Evolutionary conservation across 2,329 filamentous ascomycete species (phyloP).

Genomic region (Microdochium trichocladiopsis): DNA sequence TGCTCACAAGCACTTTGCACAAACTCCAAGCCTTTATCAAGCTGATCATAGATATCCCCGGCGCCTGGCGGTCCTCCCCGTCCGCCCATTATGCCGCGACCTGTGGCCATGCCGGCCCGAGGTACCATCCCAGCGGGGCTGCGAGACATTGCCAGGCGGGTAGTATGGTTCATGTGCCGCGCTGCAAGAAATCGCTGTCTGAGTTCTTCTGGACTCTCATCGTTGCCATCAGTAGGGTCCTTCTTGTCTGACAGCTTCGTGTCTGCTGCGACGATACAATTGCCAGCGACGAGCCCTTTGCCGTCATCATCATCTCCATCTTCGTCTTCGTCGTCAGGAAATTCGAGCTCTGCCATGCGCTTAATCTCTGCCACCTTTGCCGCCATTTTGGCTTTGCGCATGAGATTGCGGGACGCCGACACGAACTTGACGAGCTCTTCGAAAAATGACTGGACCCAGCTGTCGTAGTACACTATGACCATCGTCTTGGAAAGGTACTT

Average conservation of each 20-base stretch:
- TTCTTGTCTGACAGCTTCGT: constrained; percentile 6
- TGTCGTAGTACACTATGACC: constrained; percentile 90
- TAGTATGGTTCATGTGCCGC: not conserved
- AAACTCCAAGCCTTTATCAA: constrained; percentile 73
- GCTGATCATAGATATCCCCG: constrained; percentile 57
- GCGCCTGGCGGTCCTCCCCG: constrained; percentile 17
- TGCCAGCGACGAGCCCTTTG: constrained; percentile 18
- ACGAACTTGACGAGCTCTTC: constrained; percentile 78
- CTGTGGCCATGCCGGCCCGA: not conserved
- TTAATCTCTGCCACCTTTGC: constrained; percentile 63
- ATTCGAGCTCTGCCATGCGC: constrained; percentile 51
- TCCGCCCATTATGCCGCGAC: constrained; percentile 12
- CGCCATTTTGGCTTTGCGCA: constrained; percentile 84
- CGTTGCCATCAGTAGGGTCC: constrained; percentile 8
- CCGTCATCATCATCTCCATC: constrained; percentile 24
- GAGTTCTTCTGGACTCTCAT: not conserved
- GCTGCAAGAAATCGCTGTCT: not conserved
- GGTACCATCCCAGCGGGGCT: not conserved
- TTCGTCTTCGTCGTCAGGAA: constrained; percentile 40
- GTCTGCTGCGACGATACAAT: constrained; percentile 13
- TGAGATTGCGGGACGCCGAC: constrained; percentile 70
- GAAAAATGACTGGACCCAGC: constrained; percentile 75
- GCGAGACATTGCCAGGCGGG: not conserved
- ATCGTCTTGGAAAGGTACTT: constrained; percentile 66
- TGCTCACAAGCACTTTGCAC: constrained; percentile 78